Conservation (phyloP, 164 flowering plant species). For the Vitis rotundifolia region DNA sequence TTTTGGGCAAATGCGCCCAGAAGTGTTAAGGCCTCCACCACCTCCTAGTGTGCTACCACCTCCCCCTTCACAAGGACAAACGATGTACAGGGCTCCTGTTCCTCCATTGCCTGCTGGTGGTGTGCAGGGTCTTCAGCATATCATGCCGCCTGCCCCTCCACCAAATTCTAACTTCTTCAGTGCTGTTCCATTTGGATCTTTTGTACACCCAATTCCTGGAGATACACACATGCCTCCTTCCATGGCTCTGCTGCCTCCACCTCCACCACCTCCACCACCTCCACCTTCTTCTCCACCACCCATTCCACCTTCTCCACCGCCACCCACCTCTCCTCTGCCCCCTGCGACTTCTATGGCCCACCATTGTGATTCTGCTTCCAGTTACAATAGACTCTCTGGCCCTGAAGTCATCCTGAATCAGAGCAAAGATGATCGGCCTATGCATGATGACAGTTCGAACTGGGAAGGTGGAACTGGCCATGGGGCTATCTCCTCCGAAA, state of each 20-base stretch:
- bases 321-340: constrained; percentile 14
- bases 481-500: constrained; percentile 13
- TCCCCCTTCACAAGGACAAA: constrained; percentile 42
- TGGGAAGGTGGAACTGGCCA: constrained; percentile 12
- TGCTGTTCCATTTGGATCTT: constrained; percentile 26
- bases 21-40: constrained; percentile 16
- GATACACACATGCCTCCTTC: constrained; percentile 21
- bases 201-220: constrained; percentile 11
- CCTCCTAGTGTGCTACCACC: constrained; percentile 45
- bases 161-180: constrained; percentile 28
- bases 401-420: constrained; percentile 9
- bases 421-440: constrained; percentile 8
- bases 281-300: constrained; percentile 25
- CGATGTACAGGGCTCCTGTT: constrained; percentile 27
- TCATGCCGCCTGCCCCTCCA: constrained; percentile 25
- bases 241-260: constrained; percentile 29
- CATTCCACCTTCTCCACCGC: constrained; percentile 34
- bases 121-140: constrained; percentile 27
- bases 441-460: constrained; percentile 2
- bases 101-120: constrained; percentile 22
- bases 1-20: constrained; percentile 21
- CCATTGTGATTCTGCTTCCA: constrained; percentile 1
- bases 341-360: not conserved
- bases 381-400: constrained; percentile 9
- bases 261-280: constrained; percentile 31